Conservation (phyloP, 2,329 filamentous ascomycete species). For the Graphium sp. region DNA sequence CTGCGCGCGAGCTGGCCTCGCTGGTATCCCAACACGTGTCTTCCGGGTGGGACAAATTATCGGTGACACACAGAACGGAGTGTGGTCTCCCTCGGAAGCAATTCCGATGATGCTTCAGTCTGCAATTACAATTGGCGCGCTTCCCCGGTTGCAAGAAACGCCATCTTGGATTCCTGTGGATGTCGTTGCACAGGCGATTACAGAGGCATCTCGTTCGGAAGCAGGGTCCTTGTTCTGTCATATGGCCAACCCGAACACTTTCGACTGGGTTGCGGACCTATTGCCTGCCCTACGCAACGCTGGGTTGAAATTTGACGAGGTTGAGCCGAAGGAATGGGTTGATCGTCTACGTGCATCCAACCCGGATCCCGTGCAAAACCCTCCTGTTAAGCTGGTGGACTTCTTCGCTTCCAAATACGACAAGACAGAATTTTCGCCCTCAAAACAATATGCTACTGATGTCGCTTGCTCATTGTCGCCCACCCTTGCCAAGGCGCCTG, state of each 20-base stretch:
- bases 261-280: constrained; percentile 31
- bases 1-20: constrained; percentile 16
- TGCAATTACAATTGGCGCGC: constrained; percentile 20
- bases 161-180: constrained; percentile 29
- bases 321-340: constrained; percentile 25
- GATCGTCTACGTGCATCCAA: constrained; percentile 22
- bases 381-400: constrained; percentile 32
- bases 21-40: constrained; percentile 12
- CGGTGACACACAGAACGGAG: constrained; percentile 24
- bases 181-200: constrained; percentile 19
- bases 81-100: constrained; percentile 33
- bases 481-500: constrained; percentile 19
- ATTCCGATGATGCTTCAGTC: constrained; percentile 33
- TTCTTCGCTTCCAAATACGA: constrained; percentile 23
- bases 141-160: constrained; percentile 26
- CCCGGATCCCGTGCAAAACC: constrained; percentile 25
- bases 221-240: constrained; percentile 21
- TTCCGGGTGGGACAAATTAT: constrained; percentile 33
- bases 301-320: constrained; percentile 25
- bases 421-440: constrained; percentile 20
- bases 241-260: constrained; percentile 26
- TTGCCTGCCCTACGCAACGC: constrained; percentile 26
- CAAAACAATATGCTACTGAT: constrained; percentile 22
- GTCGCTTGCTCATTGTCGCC: constrained; percentile 21
- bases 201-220: constrained; percentile 17